phyloP scores from a whole-genome alignment of 2,329 filamentous ascomycete genomes.

The Sporothrix sp. region DNA sequence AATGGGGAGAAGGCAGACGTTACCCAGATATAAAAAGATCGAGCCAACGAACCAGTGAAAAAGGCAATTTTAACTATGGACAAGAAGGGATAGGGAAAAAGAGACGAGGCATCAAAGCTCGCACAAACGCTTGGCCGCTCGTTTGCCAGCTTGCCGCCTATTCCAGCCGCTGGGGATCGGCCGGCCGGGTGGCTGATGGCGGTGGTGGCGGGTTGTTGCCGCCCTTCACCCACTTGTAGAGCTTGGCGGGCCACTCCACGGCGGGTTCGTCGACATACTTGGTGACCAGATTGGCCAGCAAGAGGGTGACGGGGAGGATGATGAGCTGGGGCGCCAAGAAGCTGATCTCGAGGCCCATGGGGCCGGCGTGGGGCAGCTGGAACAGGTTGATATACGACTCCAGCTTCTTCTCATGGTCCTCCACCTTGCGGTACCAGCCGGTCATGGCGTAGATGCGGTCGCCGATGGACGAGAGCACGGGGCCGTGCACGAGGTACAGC shows the following conservation, averaged over 20 bases:
- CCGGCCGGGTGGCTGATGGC: not conserved
- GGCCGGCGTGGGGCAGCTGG: conserved; percentile 44
- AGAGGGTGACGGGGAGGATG: conserved; percentile 49
- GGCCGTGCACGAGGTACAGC: conserved; percentile 56
- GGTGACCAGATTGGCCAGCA: conserved; percentile 47
- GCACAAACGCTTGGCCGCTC: not conserved
- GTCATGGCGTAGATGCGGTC: conserved; percentile 54
- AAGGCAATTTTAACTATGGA: no score
- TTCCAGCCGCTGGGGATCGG: conserved; percentile 13
- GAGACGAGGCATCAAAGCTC: no score
- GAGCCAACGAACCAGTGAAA: no score
- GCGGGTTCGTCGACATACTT: conserved; percentile 49
- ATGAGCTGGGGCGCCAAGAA: conserved; percentile 52
- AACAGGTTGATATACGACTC: conserved; percentile 48
- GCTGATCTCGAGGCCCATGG: conserved; percentile 49
- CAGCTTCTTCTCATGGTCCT: conserved; percentile 33
- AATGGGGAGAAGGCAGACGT: no score
- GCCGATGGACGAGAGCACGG: conserved; percentile 48
- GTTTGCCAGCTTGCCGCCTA: no score
- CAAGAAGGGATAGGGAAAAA: no score
- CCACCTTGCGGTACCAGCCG: conserved; percentile 40
- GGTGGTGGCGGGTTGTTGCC: not conserved
- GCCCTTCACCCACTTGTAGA: conserved; percentile 36
- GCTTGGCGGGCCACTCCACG: conserved; percentile 46
- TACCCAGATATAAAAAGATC: no score